These are phyloP conservation scores for Xerocomus potaroensis DNA, from an alignment of 768 basidiomycete species.

Conservation along the genomic window DNA sequence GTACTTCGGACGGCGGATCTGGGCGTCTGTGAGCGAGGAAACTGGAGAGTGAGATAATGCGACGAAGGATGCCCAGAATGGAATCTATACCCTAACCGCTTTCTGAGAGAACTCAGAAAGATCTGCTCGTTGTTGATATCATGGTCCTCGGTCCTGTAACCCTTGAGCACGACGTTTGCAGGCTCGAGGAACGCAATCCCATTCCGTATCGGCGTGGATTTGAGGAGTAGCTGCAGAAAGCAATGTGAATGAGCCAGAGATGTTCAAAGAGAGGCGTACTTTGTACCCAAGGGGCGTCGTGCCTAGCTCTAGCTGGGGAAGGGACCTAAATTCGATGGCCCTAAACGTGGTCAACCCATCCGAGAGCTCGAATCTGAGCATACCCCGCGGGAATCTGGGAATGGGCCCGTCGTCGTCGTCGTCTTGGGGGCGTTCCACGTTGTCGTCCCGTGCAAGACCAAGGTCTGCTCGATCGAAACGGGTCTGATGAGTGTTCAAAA, in stretches of 20 bases:
- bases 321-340: slow-evolving; percentile 70
- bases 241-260: neutral
- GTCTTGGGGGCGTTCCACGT: slow-evolving; percentile 34
- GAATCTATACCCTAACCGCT: slow-evolving; percentile 60
- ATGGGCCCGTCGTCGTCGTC: slow-evolving; percentile 70
- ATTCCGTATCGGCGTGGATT: slow-evolving; percentile 59
- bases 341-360: slow-evolving; percentile 69
- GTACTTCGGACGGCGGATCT: slow-evolving; percentile 19
- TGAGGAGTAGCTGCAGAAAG: slow-evolving; percentile 56
- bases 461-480: slow-evolving; percentile 56
- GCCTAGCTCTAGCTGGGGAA: slow-evolving; percentile 66
- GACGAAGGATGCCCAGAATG: neutral
- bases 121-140: slow-evolving; percentile 52
- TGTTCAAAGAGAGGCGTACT: slow-evolving; percentile 37
- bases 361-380: slow-evolving; percentile 69
- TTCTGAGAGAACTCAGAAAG: slow-evolving; percentile 58
- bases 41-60: neutral
- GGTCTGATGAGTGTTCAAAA: slow-evolving; percentile 61
- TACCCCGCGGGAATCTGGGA: slow-evolving; percentile 77
- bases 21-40: slow-evolving; percentile 19
- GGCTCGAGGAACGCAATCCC: slow-evolving; percentile 81
- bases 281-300: slow-evolving; percentile 81
- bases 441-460: slow-evolving; percentile 34
- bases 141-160: slow-evolving; percentile 60
- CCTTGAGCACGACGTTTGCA: slow-evolving; percentile 53